Percentiles rank a stretch among this genome's conserved stretches.
phyloP scores from a whole-genome alignment of 306 rosid species.

The Hippophae tibetana region DNA sequence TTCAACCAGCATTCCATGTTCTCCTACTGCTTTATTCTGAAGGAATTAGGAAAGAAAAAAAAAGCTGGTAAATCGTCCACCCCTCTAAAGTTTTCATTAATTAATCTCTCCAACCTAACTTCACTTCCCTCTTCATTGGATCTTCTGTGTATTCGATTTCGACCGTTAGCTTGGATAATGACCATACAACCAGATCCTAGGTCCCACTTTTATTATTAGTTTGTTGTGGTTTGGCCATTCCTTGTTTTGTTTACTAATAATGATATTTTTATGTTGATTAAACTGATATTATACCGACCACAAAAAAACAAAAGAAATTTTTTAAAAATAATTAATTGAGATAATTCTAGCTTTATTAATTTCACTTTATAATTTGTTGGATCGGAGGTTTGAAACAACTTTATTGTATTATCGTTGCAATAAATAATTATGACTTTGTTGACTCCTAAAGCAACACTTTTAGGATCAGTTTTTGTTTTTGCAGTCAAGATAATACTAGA shows the following conservation, averaged over 20 bases:
- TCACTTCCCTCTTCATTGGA: conserved; percentile 12
- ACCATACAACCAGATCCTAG: conserved; percentile 25
- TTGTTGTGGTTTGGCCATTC: conserved; percentile 7
- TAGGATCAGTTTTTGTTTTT: background rate
- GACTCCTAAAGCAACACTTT: conserved; percentile 8
- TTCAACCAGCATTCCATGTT: background rate
- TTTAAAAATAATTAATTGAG: too few relatives aligned
- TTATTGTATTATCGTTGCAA: background rate
- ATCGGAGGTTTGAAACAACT: conserved; percentile 9
- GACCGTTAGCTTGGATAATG: conserved; percentile 40
- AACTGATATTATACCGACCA: background rate
- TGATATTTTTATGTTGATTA: conserved; percentile 7
- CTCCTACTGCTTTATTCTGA: conserved; percentile 20
- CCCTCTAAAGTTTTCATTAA: background rate
- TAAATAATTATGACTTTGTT: conserved; percentile 7
- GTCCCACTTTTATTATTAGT: conserved; percentile 18
- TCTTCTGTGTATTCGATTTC: conserved; percentile 20
- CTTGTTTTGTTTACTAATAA: conserved; percentile 10
- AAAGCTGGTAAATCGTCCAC: conserved; percentile 17
- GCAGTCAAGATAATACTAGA: background rate
- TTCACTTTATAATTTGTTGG: background rate
- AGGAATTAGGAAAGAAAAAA: conserved; percentile 9
- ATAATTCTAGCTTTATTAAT: too few relatives aligned
- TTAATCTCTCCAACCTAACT: conserved; percentile 37
- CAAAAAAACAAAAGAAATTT: background rate